Evolutionary conservation across 2,329 filamentous ascomycete species (phyloP), one percentile per base, ranked within the genome.

Genomic region (Conoideocrella luteorostrata): DNA sequence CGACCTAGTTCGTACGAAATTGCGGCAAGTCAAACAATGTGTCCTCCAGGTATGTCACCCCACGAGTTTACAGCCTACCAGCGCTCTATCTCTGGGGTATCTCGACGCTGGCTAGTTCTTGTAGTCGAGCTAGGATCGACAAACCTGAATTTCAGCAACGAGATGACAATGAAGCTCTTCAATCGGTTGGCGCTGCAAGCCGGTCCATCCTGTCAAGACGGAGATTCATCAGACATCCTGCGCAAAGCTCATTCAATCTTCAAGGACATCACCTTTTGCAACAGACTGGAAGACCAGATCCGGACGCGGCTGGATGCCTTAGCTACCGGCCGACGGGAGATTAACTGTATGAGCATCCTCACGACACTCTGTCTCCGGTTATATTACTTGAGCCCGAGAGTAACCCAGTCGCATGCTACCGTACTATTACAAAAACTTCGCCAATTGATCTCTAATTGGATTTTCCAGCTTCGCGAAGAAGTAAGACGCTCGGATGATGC

Each of bases 101-200:
- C 63, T 9, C 60, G 69, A 0, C 66, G 77, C 1, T 81, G 77
- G 78, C 51, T 66, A 0, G 59, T 63, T 1, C 60, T 80, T 0
- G 53, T 78, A 0, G 56, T 65, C 0, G 77, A 81, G 47, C 48
- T 81, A 4, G 74, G 66, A 0, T 69, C 71, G 0, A 68, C 73
- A 0, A 59, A 77, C 46, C 41, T 88, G 3, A 84, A 84, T 48
- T 77, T 86, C 47, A 77, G 74, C 23, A 70, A 69, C 0, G 68
- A 76, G 23, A 65, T 70, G 0, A 75, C 75, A 0, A 66, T 67
- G 23, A 46, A 62, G 0, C 50, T 84, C 0, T 54, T 86, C 1
- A 60, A 63, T 2, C 72, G 76, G 7, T 60, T 86, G 1, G 63
- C 70, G 0, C 48, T 74, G 0, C 74, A 86, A 49, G 69, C 67